Percentiles rank a stretch among this genome's conserved stretches.
Conservation (phyloP, 2,329 filamentous ascomycete species). For the Huntiella decipiens region DNA sequence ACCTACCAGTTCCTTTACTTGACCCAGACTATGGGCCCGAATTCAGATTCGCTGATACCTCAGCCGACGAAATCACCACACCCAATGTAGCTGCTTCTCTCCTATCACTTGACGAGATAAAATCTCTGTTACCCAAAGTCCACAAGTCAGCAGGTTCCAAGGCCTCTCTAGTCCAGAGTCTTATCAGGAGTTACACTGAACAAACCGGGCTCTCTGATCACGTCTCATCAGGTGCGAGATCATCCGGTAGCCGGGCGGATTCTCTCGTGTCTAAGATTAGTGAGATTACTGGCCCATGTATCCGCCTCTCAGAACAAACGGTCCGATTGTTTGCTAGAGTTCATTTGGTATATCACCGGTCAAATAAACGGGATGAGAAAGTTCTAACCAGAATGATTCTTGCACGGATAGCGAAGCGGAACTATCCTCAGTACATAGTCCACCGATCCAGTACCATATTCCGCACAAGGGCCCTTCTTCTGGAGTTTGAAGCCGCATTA, state of each 20-base stretch:
- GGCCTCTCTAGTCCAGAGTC: conserved; percentile 52
- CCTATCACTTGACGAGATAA: conserved; percentile 74
- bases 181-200: conserved; percentile 52
- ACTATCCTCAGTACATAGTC: conserved; percentile 81
- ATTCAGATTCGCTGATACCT: conserved; percentile 68
- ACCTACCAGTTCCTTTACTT: not conserved
- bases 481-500: conserved; percentile 81
- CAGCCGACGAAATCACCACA: conserved; percentile 51
- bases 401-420: conserved; percentile 68
- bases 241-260: not conserved
- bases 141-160: conserved; percentile 83
- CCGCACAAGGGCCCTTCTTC: conserved; percentile 47
- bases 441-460: conserved; percentile 85
- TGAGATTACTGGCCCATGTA: conserved; percentile 59
- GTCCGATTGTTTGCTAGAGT: conserved; percentile 82
- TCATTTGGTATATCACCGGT: conserved; percentile 88
- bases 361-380: conserved; percentile 93
- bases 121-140: conserved; percentile 62
- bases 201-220: conserved; percentile 44
- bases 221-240: too few relatives aligned
- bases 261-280: conserved; percentile 52
- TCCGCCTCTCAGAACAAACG: conserved; percentile 53
- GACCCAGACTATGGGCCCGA: conserved; percentile 26
- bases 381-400: conserved; percentile 89
- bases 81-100: conserved; percentile 71